Percentiles rank a stretch among this genome's conserved stretches.
These are phyloP conservation scores for Gnaphalium uliginosum DNA, from an alignment of 129 eudicot genomes.

Conservation along the genomic window DNA sequence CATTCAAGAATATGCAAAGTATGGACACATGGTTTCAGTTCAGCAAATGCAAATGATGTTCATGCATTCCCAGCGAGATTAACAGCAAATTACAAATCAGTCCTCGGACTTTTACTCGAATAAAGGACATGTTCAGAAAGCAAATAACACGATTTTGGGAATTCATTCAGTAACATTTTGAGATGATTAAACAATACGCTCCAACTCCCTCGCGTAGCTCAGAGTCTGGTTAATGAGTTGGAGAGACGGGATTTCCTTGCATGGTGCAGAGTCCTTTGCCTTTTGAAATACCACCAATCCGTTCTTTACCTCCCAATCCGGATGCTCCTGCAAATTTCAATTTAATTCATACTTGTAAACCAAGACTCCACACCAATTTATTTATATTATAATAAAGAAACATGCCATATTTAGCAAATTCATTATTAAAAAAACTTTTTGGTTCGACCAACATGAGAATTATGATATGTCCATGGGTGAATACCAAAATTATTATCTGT, in stretches of 20 bases:
- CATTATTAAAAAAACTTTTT: neutral
- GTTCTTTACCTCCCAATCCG: constrained; percentile 89
- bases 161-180: neutral
- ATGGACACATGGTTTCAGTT: constrained; percentile 1
- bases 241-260: constrained; percentile 93
- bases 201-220: constrained; percentile 88
- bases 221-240: constrained; percentile 88
- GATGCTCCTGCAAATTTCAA: constrained; percentile 71
- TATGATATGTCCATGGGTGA: neutral
- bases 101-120: neutral
- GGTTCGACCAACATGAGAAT: neutral
- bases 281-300: constrained; percentile 67
- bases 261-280: constrained; percentile 75
- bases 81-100: constrained; percentile 2
- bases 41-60: constrained; percentile 17
- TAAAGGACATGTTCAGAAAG: constrained; percentile 5
- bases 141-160: constrained; percentile 23
- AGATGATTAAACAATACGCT: constrained; percentile 70
- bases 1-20: constrained; percentile 22
- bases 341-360: neutral
- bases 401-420: neutral
- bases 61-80: constrained; percentile 16
- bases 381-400: neutral
- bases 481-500: neutral
- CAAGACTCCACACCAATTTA: neutral